phyloP scores from a whole-genome alignment of 139 green algal species.

The Marvania coccoides region DNA sequence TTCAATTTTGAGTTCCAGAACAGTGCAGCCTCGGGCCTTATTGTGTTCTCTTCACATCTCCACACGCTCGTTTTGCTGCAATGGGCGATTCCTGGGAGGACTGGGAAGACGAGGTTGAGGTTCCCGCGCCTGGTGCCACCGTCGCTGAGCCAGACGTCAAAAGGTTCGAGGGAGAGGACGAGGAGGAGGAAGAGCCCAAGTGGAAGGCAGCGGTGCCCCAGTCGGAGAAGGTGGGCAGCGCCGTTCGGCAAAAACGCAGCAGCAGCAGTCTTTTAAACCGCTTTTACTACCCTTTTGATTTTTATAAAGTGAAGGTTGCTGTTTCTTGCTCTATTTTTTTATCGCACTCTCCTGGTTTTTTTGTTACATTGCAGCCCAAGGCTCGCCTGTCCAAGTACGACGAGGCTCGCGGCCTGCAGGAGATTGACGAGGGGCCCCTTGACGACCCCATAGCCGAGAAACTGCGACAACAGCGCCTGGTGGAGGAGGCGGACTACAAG shows the following conservation, averaged over 20 bases:
- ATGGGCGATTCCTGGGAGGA: constrained; percentile 34
- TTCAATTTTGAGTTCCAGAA: too few species aligned
- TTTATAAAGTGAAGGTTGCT: too few species aligned
- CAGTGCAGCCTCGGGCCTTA: neutral
- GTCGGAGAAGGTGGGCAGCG: constrained; percentile 29
- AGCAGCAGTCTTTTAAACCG: too few species aligned
- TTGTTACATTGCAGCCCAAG: constrained; percentile 33
- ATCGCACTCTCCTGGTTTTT: too few species aligned
- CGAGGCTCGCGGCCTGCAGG: constrained; percentile 25
- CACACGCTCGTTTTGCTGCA: neutral
- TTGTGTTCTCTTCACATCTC: neutral
- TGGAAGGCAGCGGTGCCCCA: constrained; percentile 38
- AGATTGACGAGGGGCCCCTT: constrained; percentile 30
- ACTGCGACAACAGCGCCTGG: constrained; percentile 57
- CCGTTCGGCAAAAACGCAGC: too few species aligned
- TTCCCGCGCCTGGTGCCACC: constrained; percentile 1
- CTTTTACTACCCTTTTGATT: too few species aligned
- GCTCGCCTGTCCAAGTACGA: constrained; percentile 32
- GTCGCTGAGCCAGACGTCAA: neutral
- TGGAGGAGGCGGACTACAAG: constrained; percentile 63
- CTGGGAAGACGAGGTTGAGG: constrained; percentile 41
- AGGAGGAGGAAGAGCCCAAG: constrained; percentile 40
- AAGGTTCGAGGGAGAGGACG: constrained; percentile 46
- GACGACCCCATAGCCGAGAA: constrained; percentile 59
- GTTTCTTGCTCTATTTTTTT: too few species aligned